Base-by-base conservation (phyloP, 352 stramenopile genomes). In the Phytophthora podocarpi region DNA sequence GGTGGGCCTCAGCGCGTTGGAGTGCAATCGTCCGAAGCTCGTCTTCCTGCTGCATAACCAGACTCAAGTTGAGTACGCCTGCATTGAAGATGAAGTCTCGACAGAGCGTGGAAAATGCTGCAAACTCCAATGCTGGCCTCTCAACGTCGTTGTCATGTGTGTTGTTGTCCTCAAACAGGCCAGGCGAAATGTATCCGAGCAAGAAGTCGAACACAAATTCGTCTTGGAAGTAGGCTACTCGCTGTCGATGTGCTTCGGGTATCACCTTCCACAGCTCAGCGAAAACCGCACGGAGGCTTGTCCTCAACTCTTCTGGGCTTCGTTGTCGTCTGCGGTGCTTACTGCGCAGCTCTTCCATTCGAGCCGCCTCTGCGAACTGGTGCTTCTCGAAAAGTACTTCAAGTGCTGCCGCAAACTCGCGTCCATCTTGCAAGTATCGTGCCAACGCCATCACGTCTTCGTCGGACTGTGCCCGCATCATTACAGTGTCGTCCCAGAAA, bases 331-430 rank as follows among this genome's bases (percentile, higher is more conserved):
- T 65, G 12, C 67, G 64, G 40, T 78, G 74, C 26, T 59, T 70
- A 46, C 80, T 91, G 4, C 80, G 80, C 8, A 93, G 59, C 36
- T 91, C 81, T 23, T 80, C 81, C 71, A 91, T 82, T 11, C 85
- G 78, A n/a, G 77, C 78, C 0, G 80, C 86, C 53, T 93, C 85
- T 5, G 82, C 79, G 48, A 91, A 91, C 37, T 87, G 71, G 53
- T 91, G 82, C 50, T 91, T 88, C 21, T 89, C 82, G 40, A 91
- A 93, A 8, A 90, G 80, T 0, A 86, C 70, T 37, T 90, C 84
- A 13, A 90, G 54, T 40, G 76, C 74, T 5, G 76, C 74, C 2
- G 49, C 59, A 13, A 91, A 74, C 3, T 72, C 58, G 1, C 72
- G 68, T 18, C 87, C 78, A 24, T 69, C 42, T 41, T 82, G 66